Conservation (phyloP, 176 grass and related monocot genomes). For the Carex pumila region DNA sequence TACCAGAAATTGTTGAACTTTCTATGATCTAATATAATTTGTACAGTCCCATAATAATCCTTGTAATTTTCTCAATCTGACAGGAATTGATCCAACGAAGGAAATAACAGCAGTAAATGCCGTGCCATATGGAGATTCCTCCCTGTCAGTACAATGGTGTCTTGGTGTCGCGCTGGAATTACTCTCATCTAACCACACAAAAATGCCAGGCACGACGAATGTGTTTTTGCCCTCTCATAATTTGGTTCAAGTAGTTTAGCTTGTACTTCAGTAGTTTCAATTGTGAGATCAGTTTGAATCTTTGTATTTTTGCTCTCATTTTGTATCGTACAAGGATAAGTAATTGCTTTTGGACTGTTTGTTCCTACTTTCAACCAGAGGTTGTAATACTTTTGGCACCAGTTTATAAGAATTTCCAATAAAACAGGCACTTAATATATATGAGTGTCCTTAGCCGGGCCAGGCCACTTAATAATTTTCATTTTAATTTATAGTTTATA, state of each 20-base stretch:
- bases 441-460: too few species aligned
- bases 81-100: slow-evolving; percentile 33
- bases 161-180: slow-evolving; percentile 48
- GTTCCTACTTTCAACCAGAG: background rate
- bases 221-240: background rate
- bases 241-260: slow-evolving; percentile 1
- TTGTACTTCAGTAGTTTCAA: background rate
- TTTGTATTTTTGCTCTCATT: background rate
- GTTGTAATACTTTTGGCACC: background rate
- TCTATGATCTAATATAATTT: background rate
- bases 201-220: background rate
- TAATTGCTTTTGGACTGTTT: background rate
- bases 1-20: background rate
- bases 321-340: too few species aligned
- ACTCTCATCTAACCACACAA: slow-evolving; percentile 1
- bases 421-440: too few species aligned
- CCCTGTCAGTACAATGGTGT: slow-evolving; percentile 30
- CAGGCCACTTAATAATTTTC: too few species aligned
- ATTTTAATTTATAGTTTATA: too few species aligned
- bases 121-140: slow-evolving; percentile 38
- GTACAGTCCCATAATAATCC: background rate
- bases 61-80: background rate
- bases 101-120: slow-evolving; percentile 32
- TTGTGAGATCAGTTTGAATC: background rate
- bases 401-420: too few species aligned